Percentiles rank a stretch among this genome's conserved stretches.
phyloP scores from a whole-genome alignment of 2,329 filamentous ascomycete genomes.

The Coniella lustricola region DNA sequence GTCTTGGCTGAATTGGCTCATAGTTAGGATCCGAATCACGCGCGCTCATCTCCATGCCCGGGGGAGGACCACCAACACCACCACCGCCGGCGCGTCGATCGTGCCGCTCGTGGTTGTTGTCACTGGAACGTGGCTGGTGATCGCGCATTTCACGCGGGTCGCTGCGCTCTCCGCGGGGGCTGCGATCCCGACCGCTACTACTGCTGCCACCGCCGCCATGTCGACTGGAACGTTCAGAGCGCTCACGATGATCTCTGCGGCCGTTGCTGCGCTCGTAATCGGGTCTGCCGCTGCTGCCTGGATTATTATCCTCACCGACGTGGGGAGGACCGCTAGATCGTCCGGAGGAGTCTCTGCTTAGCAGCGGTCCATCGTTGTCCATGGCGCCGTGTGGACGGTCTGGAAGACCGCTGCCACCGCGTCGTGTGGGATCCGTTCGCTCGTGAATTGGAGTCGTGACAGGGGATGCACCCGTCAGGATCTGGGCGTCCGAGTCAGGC shows the following conservation, averaged over 20 bases:
- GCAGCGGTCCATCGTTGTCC: conserved; percentile 22
- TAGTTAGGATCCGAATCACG: conserved; percentile 20
- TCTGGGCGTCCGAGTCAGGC: conserved; percentile 49
- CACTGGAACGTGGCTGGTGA: conserved; percentile 23
- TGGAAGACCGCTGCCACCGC: conserved; percentile 26
- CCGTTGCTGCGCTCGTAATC: conserved; percentile 35
- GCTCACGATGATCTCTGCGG: conserved; percentile 35
- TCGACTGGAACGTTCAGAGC: conserved; percentile 35
- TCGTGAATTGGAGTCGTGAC: conserved; percentile 43
- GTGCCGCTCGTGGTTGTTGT: conserved; percentile 35
- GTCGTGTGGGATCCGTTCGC: conserved; percentile 37
- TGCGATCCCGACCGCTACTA: conserved; percentile 46
- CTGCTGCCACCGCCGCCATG: conserved; percentile 43
- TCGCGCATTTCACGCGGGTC: conserved; percentile 25
- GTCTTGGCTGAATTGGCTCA: conserved; percentile 20
- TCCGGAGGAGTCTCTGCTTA: conserved; percentile 20
- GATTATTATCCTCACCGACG: too few species aligned
- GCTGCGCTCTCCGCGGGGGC: conserved; percentile 38
- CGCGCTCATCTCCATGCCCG: conserved; percentile 20
- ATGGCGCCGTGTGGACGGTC: conserved; percentile 19
- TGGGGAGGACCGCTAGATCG: conserved; percentile 17
- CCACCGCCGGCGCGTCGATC: conserved; percentile 32
- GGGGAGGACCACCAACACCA: conserved; percentile 15
- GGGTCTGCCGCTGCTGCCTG: conserved; percentile 24
- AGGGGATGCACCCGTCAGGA: conserved; percentile 47